Evolutionary conservation across 179 eudicot species (phyloP).

Genomic region (Amaranthus tricolor): DNA sequence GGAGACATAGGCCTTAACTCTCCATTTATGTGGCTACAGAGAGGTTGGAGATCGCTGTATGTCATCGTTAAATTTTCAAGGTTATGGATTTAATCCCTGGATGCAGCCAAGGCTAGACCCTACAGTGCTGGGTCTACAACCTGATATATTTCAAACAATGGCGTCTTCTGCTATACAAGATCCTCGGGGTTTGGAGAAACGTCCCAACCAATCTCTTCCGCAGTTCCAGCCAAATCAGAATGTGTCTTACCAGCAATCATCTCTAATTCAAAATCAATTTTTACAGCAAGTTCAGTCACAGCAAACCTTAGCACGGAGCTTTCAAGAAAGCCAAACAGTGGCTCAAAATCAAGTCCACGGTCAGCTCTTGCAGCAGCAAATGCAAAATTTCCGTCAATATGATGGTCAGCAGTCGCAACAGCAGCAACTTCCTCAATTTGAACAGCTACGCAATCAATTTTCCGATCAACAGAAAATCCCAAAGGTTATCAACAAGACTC

Average conservation of each 20-base stretch:
- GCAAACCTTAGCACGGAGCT: conserved; percentile 30
- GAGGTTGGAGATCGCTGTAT: conserved; percentile 38
- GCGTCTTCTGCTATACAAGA: conserved; percentile 34
- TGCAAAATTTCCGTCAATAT: conserved; percentile 29
- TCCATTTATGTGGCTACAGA: conserved; percentile 41
- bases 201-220: conserved; percentile 38
- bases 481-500: conserved; percentile 21
- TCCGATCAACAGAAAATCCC: conserved; percentile 35
- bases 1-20: conserved; percentile 41
- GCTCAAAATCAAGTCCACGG: conserved; percentile 29
- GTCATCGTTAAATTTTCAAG: conserved; percentile 34
- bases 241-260: conserved; percentile 30
- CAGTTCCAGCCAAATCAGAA: conserved; percentile 41
- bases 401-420: conserved; percentile 30
- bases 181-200: conserved; percentile 35
- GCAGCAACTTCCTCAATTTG: conserved; percentile 31
- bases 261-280: conserved; percentile 31
- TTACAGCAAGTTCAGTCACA: conserved; percentile 37
- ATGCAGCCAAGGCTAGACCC: conserved; percentile 41
- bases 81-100: conserved; percentile 36
- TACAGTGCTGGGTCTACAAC: conserved; percentile 34
- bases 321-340: conserved; percentile 31
- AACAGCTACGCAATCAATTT: conserved; percentile 33
- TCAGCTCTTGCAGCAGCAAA: conserved; percentile 36
- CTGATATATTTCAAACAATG: conserved; percentile 36